Evolutionary conservation across 163 green algal genomes (phyloP), one percentile per base, ranked within the genome.

Genomic region (Prototheca wickerhamii): DNA sequence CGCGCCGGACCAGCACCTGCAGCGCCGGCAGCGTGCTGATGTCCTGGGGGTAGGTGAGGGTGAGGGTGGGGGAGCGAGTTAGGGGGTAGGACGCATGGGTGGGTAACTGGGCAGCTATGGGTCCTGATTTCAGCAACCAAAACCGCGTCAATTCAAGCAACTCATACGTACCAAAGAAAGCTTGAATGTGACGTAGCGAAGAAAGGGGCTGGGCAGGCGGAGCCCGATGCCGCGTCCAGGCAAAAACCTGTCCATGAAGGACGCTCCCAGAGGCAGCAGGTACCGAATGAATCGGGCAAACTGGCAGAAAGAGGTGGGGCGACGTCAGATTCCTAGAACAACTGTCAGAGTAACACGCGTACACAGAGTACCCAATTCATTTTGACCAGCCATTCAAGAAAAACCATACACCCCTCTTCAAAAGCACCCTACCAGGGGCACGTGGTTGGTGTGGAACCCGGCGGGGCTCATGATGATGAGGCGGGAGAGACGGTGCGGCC

Each of bases 391-490:
- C n/a, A n/a, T n/a, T n/a, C n/a, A n/a, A n/a, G n/a, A n/a, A n/a
- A n/a, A n/a, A n/a, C n/a, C n/a, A n/a, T n/a, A n/a, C n/a, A n/a
- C n/a, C n/a, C n/a, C n/a, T n/a, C n/a, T n/a, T n/a, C n/a, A n/a
- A 30, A 62, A 4, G 28, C 28, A 25, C 28, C 55, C 25, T 29
- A 75, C 63, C 46, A 52, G 30, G 5, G 80, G 80, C 20, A 79
- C 63, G 17, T 50, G 33, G 23, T 71, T n/a, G n/a, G n/a, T 34
- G 64, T 92, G 88, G 70, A 93, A 95, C 34, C 87, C 89, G 2
- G 90, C 89, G n/a, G 89, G 89, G 18, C 79, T 88, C 46, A 98
- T 80, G 54, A 98, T 82, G 26, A 98, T 79, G 33, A 98, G 70
- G 40, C 89, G 77, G 28, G 67, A 75, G 20, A 98, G 67, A 63